Conservation (phyloP, 2,329 filamentous ascomycete genomes). For the Aureobasidium namibiae region DNA sequence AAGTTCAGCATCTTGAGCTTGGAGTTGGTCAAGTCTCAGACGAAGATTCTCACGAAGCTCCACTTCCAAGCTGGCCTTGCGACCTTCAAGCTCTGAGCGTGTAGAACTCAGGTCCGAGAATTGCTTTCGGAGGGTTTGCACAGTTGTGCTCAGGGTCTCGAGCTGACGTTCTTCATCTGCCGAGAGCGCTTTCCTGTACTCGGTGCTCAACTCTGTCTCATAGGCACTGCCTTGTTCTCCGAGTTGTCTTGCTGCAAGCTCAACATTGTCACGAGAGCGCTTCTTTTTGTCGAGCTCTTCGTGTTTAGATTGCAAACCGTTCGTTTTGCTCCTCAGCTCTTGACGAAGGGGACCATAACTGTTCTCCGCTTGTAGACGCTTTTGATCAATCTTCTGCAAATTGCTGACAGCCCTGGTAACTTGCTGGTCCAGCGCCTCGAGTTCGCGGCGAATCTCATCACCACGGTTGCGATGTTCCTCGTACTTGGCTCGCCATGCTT, state of each 20-base stretch:
- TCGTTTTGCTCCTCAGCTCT: slow-evolving; percentile 68
- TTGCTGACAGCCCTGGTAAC: slow-evolving; percentile 82
- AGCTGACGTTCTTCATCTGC: slow-evolving; percentile 75
- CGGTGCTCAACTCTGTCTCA: slow-evolving; percentile 70
- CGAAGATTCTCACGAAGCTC: slow-evolving; percentile 84
- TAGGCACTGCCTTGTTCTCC: slow-evolving; percentile 67
- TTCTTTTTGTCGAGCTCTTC: slow-evolving; percentile 67
- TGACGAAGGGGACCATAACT: slow-evolving; percentile 72
- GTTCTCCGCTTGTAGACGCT: slow-evolving; percentile 66
- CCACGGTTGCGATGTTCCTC: slow-evolving; percentile 59
- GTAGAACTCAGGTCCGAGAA: slow-evolving; percentile 66
- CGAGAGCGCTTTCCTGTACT: slow-evolving; percentile 87
- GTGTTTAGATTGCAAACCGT: slow-evolving; percentile 63
- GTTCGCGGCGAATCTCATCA: slow-evolving; percentile 56
- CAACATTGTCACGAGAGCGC: slow-evolving; percentile 57
- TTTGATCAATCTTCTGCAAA: slow-evolving; percentile 73
- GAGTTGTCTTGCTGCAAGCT: slow-evolving; percentile 48
- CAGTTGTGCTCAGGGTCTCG: slow-evolving; percentile 57
- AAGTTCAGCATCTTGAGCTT: slow-evolving; percentile 64
- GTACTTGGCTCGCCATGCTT: slow-evolving; percentile 65
- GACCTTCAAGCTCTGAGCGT: slow-evolving; percentile 68
- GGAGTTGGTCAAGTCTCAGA: slow-evolving; percentile 79
- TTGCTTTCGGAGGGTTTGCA: slow-evolving; percentile 67
- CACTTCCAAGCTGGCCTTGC: slow-evolving; percentile 76
- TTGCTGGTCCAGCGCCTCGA: slow-evolving; percentile 77